Evolutionary conservation across 805 yeast species (phyloP), one percentile per base, ranked within the genome.

Genomic region (Suhomyces prunicola): DNA sequence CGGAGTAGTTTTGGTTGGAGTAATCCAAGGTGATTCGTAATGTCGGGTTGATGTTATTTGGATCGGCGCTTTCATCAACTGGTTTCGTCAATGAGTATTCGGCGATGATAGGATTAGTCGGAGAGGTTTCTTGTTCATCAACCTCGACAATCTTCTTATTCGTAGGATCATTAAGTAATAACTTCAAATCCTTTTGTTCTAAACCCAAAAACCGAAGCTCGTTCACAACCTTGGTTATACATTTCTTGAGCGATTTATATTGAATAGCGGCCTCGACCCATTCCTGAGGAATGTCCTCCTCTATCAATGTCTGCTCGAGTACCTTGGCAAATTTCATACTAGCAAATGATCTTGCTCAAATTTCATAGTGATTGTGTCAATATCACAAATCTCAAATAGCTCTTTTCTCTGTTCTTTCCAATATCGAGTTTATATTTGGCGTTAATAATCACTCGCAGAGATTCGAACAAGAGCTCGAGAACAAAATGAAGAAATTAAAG

Each of bases 271-370:
- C 79, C 27, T 74, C 78, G 0, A 80, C 70, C 94, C 94, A 87
- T 22, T 82, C 86, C 26, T 72, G 74, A 5, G 93, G 93, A 13
- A 87, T 73, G 2, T 79, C 77, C 47, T 84, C 86, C 51, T 80
- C 85, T 36, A 73, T 73, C 23, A 88, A 74, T 2, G 84, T 79
- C 59, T 85, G 82, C 62, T 87, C 87, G 52, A 85, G 80, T 5
- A 81, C 78, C 64, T 87, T 88, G 4, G 90, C 92, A 64, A 88
- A 87, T 76, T 87, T 88, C 93, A 88, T 88, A 35, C 31, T 24
- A 17, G 46, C 42, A 39, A 19, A 17, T 9, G 22, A 5, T 17
- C 42, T 39, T 39, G 2, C 12, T 39, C 24, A 39, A 39, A 39
- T 39, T 15, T 13, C 42, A 39, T 39, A 8, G 24, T 15, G 12